A percentile compares a stretch with the other conserved stretches of the same genome.
These are phyloP conservation scores for Salix purpurea DNA, from an alignment of 345 rosid species.

Conservation along the genomic window DNA sequence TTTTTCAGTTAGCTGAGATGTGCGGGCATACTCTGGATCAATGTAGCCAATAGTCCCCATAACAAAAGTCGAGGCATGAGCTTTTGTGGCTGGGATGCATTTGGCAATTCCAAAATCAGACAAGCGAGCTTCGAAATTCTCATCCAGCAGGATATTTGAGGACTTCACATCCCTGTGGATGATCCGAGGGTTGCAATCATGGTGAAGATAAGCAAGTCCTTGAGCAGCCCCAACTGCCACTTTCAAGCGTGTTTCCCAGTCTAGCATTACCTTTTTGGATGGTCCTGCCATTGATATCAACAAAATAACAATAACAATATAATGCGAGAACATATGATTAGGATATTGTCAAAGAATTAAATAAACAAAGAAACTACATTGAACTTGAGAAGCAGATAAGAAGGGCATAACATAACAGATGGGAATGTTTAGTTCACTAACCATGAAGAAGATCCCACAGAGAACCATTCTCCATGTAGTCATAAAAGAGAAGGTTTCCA, in stretches of 20 bases:
- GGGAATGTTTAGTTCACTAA: slow-evolving; percentile 17
- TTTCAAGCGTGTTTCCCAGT: slow-evolving; percentile 86
- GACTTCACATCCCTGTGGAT: slow-evolving; percentile 92
- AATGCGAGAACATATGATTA: neutral
- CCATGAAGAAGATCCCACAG: slow-evolving; percentile 98
- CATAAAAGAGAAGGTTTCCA: slow-evolving; percentile 94
- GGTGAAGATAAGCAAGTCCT: slow-evolving; percentile 96
- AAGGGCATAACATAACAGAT: neutral
- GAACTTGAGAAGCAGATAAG: neutral
- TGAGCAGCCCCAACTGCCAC: slow-evolving; percentile 93
- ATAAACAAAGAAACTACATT: neutral
- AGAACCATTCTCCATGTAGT: slow-evolving; percentile 94
- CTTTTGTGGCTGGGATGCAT: slow-evolving; percentile 58
- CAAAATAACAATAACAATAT: neutral
- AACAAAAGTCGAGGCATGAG: slow-evolving; percentile 82
- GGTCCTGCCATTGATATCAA: slow-evolving; percentile 39
- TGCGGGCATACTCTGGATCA: slow-evolving; percentile 94
- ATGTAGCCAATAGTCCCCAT: slow-evolving; percentile 94
- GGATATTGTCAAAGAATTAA: too few relatives aligned
- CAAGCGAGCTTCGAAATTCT: slow-evolving; percentile 76
- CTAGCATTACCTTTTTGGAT: slow-evolving; percentile 75
- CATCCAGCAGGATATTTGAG: slow-evolving; percentile 83
- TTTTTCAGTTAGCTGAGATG: slow-evolving; percentile 74
- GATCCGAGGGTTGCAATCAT: slow-evolving; percentile 84
- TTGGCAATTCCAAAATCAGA: slow-evolving; percentile 95